A percentile compares a stretch with the other conserved stretches of the same genome.
Conservation (phyloP, 495 filamentous ascomycete genomes). For the Aspergillus kassunensis region DNA sequence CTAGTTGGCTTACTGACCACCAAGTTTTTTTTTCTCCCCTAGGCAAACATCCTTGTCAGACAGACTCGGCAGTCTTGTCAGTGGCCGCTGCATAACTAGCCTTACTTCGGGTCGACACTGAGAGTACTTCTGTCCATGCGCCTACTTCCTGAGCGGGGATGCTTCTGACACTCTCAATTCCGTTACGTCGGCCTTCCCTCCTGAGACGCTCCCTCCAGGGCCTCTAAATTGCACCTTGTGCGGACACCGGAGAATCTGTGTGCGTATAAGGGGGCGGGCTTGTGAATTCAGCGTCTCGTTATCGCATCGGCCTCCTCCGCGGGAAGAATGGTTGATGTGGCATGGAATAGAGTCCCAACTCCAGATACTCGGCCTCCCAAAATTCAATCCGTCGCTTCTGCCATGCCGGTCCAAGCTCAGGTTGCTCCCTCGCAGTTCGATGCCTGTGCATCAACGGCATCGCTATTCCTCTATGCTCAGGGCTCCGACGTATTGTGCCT, state of each 20-base stretch:
- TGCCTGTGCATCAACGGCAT: slow-evolving; percentile 80
- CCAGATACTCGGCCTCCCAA: slow-evolving; percentile 26
- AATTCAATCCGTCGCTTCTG: slow-evolving; percentile 41
- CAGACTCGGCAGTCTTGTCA: not conserved
- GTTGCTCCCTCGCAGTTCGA: slow-evolving; percentile 60
- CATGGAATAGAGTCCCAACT: slow-evolving; percentile 29
- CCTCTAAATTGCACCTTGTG: not conserved
- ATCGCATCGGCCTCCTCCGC: not conserved
- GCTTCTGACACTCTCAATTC: slow-evolving; percentile 9
- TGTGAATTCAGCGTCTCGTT: not conserved
- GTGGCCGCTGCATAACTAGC: not conserved
- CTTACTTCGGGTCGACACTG: not conserved
- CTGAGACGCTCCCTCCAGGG: not conserved
- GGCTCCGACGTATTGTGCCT: slow-evolving; percentile 72
- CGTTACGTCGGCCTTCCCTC: slow-evolving; percentile 5
- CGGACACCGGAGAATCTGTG: not conserved
- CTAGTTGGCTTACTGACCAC: slow-evolving; percentile 7
- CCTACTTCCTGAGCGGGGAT: slow-evolving; percentile 6
- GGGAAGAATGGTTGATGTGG: slow-evolving; percentile 27
- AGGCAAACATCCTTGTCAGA: not conserved
- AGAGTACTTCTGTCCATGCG: slow-evolving; percentile 1
- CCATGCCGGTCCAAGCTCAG: slow-evolving; percentile 30
- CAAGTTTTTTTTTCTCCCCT: not conserved
- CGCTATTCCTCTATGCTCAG: slow-evolving; percentile 82
- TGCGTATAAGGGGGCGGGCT: not conserved